These are phyloP conservation scores for Funneliformis mosseae DNA, from an alignment of 192 early-diverging fungal species.

Conservation along the genomic window DNA sequence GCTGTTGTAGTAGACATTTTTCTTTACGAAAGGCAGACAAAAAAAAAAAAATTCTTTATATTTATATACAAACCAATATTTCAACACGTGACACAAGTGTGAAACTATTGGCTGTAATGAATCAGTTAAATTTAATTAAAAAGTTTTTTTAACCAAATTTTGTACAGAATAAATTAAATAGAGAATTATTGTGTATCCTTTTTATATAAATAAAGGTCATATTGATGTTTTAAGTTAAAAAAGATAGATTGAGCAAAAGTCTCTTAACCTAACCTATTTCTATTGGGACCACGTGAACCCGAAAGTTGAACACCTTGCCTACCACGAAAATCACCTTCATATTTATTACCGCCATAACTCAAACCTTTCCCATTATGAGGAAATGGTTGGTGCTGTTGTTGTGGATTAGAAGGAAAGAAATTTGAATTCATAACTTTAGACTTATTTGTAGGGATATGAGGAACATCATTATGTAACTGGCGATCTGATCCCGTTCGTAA, in stretches of 20 bases:
- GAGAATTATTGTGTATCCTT: too few relatives aligned
- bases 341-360: neutral
- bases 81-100: too few relatives aligned
- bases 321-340: neutral
- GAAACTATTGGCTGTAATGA: too few relatives aligned
- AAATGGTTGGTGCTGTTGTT: neutral
- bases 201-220: too few relatives aligned
- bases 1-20: neutral
- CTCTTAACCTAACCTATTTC: slow-evolving; percentile 1
- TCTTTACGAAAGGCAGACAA: too few relatives aligned
- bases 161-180: too few relatives aligned
- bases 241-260: neutral
- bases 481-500: neutral
- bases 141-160: too few relatives aligned
- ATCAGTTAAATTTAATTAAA: too few relatives aligned
- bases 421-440: slow-evolving; percentile 19
- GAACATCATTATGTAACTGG: neutral
- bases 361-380: neutral
- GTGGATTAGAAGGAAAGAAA: neutral
- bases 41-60: too few relatives aligned
- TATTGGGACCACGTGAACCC: neutral
- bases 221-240: neutral
- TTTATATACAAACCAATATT: too few relatives aligned
- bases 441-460: neutral
- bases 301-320: neutral